These are phyloP conservation scores for Wallacemonas sp. DNA, from an alignment of 208 protist species.

Conservation along the genomic window DNA sequence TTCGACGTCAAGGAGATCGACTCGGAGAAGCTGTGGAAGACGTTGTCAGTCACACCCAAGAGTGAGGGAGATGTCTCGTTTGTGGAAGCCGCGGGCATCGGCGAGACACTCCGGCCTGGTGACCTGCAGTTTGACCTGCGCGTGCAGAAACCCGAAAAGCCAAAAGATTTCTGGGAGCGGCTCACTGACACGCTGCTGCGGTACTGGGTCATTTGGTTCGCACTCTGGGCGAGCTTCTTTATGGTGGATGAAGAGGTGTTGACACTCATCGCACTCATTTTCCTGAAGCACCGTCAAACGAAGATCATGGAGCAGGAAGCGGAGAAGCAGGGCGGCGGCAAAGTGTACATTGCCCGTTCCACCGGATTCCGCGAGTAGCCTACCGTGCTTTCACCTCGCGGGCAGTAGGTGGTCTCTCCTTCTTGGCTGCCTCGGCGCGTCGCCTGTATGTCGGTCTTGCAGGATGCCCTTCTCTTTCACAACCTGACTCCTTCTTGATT, in stretches of 20 bases:
- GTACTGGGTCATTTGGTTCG: constrained; percentile 89
- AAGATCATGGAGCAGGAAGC: constrained; percentile 82
- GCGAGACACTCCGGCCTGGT: constrained; percentile 9
- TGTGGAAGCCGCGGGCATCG: constrained; percentile 44
- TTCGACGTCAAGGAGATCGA: constrained; percentile 44
- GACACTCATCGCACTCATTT: constrained; percentile 78
- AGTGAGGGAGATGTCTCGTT: constrained; percentile 51
- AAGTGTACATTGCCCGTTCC: constrained; percentile 84
- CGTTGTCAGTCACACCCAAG: constrained; percentile 49
- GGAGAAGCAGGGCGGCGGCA: constrained; percentile 63
- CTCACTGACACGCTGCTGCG: constrained; percentile 75
- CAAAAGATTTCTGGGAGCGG: constrained; percentile 74
- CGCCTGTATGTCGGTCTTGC: too few species aligned
- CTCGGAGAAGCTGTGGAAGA: constrained; percentile 78
- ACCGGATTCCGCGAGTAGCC: constrained; percentile 18
- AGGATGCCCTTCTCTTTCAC: too few species aligned
- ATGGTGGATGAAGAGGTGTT: constrained; percentile 92
- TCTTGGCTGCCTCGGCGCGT: too few species aligned
- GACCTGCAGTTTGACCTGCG: constrained; percentile 57
- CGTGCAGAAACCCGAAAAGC: constrained; percentile 66
- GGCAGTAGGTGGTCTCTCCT: too few species aligned
- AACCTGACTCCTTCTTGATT: background rate
- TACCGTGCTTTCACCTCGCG: too few species aligned
- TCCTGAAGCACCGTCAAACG: constrained; percentile 78
- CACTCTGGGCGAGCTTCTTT: constrained; percentile 85